Evolutionary conservation across 768 basidiomycete species (phyloP), one percentile per base, ranked within the genome.

Genomic region (Xerocomellus amylosporus): DNA sequence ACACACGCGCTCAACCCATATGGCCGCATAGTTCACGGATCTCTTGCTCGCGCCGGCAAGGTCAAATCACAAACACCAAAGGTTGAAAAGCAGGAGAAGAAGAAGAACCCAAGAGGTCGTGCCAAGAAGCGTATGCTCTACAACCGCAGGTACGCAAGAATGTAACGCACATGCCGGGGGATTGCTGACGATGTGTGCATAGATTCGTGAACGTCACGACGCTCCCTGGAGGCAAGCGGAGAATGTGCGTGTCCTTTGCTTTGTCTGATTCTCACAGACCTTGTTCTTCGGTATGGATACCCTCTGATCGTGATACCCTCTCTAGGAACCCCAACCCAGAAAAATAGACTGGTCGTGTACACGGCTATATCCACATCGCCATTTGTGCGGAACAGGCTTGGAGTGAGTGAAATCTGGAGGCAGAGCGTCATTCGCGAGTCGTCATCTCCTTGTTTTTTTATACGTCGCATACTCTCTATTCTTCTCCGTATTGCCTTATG

Each of bases 31-130:
- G 94, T 96, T 79, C 94, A 98, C 89, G 94, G 94, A 75, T 98
- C 94, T 74, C 93, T 96, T 79, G 94, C 94, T 79, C 94, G 94
- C 82, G 94, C 94, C 73, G 95, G 95, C 75, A 98, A 98, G 85
- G 96, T 98, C 82, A 97, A 93, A 80, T 92, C 90, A 65, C 93
- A 95, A 79, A 91, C 88, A 69, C 95, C 95, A 69, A 98, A 98
- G 79, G 96, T 97, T 71, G 96, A 97, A 70, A 86, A 88, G 75
- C 93, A 96, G 80, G 96, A 98, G 81, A 98, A 97, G 88, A 94
- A 94, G 88, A 98, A 98, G 87, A 85, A 78, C 37, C 93, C 93
- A 53, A 96, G 89, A 78, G 96, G 96, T 59, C 93, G 96, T 72
- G 96, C 96, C 59, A 97, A 96, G 88, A 98, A 98, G 83, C 83